Base-by-base conservation (phyloP, 192 early-diverging fungal genomes). In the Coemansia sp. region DNA sequence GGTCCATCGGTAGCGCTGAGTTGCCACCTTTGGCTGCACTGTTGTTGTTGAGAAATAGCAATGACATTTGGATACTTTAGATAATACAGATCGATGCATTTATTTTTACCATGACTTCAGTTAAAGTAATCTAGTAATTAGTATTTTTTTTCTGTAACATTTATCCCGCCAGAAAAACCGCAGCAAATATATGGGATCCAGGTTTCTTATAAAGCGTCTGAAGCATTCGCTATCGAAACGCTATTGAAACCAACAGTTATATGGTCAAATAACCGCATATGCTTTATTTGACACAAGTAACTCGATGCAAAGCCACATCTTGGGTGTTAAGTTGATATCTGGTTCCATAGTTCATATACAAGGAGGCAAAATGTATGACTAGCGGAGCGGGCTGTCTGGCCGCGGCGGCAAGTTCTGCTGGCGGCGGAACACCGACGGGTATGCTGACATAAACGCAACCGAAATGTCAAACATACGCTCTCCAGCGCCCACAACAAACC, bases 381-480 rank as follows among this genome's bases (percentile, higher is more conserved):
- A 49, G 48, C 48, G 48, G 5, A 18, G 19, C 1, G 48, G 48
- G 48, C 48, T 49, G 19, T 49, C 48, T 49, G 48, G 48, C 48
- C 48, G 48, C 18, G 13, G 48, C 9, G 48, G 3, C 19, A 49
- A 9, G 6, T 49, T 3, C 39, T 59, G 41, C 52, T 73, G 64
- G 20, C 76, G 70, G n/a, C 61, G 64, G 58, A 79, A 79, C 12
- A 79, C 53, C 3, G 70, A 69, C 4, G 76, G 76, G 14, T 79
- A 79, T 13, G 71, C 76, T 16, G 64, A 43, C 76, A 79, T 79
- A 23, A 79, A 73, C 13, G 71, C 76, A 12, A 73, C 76, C n/a
- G 76, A 68, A 7, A 79, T 54, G 38, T 79, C 76, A 63, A 79
- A 79, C n/a, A 79, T 39, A 14, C 66, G 59, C 38, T 79, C 76